Evolutionary conservation across 805 yeast genomes (phyloP).

Genomic region (Blastobotrys parvus): DNA sequence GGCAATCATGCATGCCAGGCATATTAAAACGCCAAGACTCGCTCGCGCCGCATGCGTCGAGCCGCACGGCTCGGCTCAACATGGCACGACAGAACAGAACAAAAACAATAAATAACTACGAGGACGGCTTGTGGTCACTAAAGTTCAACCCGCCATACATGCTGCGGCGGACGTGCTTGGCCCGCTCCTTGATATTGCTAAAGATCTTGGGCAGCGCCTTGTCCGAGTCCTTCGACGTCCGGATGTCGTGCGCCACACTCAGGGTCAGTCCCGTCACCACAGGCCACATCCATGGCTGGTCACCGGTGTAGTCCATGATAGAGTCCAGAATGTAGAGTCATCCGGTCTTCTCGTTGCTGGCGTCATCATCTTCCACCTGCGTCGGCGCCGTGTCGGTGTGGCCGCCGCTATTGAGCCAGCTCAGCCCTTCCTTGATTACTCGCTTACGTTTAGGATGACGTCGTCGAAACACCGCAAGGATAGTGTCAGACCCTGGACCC

Average conservation of each 20-base stretch:
- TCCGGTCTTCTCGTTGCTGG: slow-evolving; percentile 16
- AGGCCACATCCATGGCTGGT: slow-evolving; percentile 9
- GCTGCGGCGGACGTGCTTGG: background rate
- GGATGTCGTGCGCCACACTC: slow-evolving; percentile 10
- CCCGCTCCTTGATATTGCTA: slow-evolving; percentile 1
- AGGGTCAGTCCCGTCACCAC: slow-evolving; percentile 12
- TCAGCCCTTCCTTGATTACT: slow-evolving; percentile 6
- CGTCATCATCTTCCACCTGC: slow-evolving; percentile 12
- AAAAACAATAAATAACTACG: too few relatives aligned
- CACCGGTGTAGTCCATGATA: background rate
- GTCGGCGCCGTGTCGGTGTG: background rate
- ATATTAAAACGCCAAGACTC: too few relatives aligned
- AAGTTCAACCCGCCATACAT: too few relatives aligned
- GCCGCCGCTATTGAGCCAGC: slow-evolving; percentile 2
- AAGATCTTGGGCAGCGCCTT: slow-evolving; percentile 4
- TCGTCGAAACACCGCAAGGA: slow-evolving; percentile 11
- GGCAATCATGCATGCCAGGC: too few relatives aligned
- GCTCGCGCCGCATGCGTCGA: too few relatives aligned
- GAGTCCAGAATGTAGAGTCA: slow-evolving; percentile 16
- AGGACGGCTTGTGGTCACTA: too few relatives aligned
- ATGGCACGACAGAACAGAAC: too few relatives aligned
- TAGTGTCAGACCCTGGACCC: slow-evolving; percentile 5
- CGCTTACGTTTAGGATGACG: slow-evolving; percentile 11
- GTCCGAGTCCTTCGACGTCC: slow-evolving; percentile 7
- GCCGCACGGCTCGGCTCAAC: too few relatives aligned